Evolutionary conservation across 306 rosid species (phyloP), one percentile per base, ranked within the genome.

Genomic region (Trifolium repens): DNA sequence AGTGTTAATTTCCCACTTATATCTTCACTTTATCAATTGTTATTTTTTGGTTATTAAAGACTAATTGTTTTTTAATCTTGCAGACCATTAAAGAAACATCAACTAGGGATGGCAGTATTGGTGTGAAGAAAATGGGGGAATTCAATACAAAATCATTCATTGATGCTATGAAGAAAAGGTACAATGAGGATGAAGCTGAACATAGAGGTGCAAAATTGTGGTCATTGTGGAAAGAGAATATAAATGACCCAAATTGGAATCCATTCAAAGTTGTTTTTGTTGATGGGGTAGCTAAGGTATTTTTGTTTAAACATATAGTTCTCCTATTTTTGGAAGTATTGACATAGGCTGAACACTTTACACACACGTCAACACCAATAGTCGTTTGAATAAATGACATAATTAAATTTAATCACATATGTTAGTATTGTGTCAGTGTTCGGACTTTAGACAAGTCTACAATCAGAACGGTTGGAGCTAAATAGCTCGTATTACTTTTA

Each of bases 221-320:
- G 84, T 88, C 96, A 3, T 26, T 89, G 72, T 94, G 97, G 98
- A 87, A 72, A 71, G 94, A 90, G 73, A 86, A 88, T 84, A 77
- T 94, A 1, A 91, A 82, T 86, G 97, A 94, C 69, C 90, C 96
- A 34, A 91, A 86, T 17, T 91, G 98, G 98, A 96, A 91, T 81
- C 97, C 98, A 13, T 85, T 91, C 76, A 88, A 78, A 83, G 74
- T 89, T 75, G 73, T 67, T 67, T 34, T 17, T 1, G 72, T 82
- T 35, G 86, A 82, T 1, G 98, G 84, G 63, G 65, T 74, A 60
- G 66, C 69, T 26, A 74, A 78, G 96, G 96, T 88, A 37, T 50
- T 54, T 43, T 59, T 50, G 22, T 5, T 44, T 12, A 44, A 44
- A 44, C 5, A 44, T 7, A 37, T 37, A 37, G 8, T 37, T 6